Base-by-base conservation (phyloP, 2,329 filamentous ascomycete species). In the Pseudohalonectria lignicola region DNA sequence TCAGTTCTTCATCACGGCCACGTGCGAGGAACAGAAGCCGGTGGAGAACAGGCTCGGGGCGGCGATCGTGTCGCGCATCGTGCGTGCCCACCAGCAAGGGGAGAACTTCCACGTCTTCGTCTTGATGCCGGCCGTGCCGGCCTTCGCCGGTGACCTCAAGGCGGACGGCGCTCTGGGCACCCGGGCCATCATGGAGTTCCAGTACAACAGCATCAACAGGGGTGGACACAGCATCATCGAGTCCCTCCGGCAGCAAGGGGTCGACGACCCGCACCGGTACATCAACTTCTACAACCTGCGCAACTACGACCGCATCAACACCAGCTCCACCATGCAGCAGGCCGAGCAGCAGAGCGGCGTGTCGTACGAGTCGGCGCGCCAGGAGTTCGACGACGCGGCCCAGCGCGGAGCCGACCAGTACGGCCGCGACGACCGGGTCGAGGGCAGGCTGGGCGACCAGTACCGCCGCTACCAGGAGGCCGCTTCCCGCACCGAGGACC, bases 1-100 rank as follows among this genome's bases (percentile, higher is more conserved):
- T 50, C 79, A 86, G 67, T 92, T 92, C 64, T 92, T 92, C 66
- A 92, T 92, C 59, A 92, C 85, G 0, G 82, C 84, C 3, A 88
- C 83, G 1, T 69, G 66, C 34, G 69, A 82, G 39, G 62, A 76
- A 40, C 83, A 87, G 53, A 69, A 70, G 43, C 82, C 85, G 1
- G 75, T 93, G 33, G 71, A 69, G 50, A 92, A 93, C 60, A 77
- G 79, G 55, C 81, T 93, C 43, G 85, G 85, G 33, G 76, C 75
- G 5, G 82, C 82, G 20, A 82, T 93, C 36, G 85, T 86, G 6
- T 78, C 86, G 46, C 76, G 86, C 26, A 82, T 90, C 45, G 51
- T 86, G 16, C 76, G 79, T 25, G 86, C 86, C 15, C 71, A 80
- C 45, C 61, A 74, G 40, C 71, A 74, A 36, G 64, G 70, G 28